Evolutionary conservation across 139 green algal species (phyloP), one percentile per base, ranked within the genome.

Genomic region (Chlorella sp.): DNA sequence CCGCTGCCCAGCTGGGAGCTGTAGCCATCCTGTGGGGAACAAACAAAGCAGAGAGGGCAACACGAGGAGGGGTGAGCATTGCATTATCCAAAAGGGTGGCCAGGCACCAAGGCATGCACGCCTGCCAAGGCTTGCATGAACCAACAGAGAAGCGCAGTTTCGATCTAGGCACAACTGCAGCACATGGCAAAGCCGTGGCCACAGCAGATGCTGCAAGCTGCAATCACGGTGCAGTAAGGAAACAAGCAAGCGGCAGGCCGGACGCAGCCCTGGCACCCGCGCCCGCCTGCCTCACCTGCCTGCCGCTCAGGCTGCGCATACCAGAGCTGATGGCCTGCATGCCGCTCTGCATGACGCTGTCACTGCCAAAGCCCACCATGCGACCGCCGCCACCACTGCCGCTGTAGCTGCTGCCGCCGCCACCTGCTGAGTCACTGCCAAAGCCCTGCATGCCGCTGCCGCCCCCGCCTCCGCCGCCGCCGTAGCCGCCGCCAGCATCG

Each of bases 371-470:
- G 22, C 71, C 71, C 21, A 94, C 78, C 88, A 86, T 90, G 68
- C 87, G 37, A 16, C 53, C 73, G 53, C 68, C 37, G 37, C 86
- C 48, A n/a, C 81, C 57, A 57, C 85, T 66, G 85, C 81, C 39
- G 61, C 66, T 57, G 66, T 40, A 48, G 40, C 39, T 42, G 77
- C 64, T 28, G 81, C 80, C n/a, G n/a, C n/a, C 32, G 18, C 53
- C 48, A 3, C 88, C 78, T n/a, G 28, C 16, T 21, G 28, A 89
- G 18, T 91, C 86, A 89, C 92, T 96, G 88, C 95, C 96, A 92
- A 97, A 96, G 21, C 93, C 94, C 53, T 91, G 61, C 94, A 93
- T 93, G 61, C 85, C 69, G 85, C 82, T 36, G 53, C 79, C 60
- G 32, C 76, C 32, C 22, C 5, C 34, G 32, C 76, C 32, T 15